Evolutionary conservation across 2,329 filamentous ascomycete species (phyloP).

Genomic region (Venturiaceae sp.): DNA sequence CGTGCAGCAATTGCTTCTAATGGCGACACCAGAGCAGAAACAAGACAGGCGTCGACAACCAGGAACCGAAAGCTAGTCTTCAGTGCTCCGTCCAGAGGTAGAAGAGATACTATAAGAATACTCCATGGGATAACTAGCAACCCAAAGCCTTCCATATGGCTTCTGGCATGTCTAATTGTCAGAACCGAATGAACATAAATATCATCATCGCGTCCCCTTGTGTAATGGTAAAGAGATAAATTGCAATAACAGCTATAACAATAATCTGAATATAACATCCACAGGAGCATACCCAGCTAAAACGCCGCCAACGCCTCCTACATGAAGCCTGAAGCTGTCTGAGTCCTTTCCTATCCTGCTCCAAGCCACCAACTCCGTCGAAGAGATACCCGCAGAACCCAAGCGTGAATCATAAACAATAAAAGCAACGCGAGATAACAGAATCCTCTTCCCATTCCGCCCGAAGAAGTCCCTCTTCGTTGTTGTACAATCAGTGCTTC

Average conservation of each 20-base stretch:
- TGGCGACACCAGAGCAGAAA: no score
- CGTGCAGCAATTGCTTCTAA: no score
- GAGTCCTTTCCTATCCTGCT: background rate
- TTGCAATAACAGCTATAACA: background rate
- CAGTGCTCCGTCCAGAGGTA: no score
- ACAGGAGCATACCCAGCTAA: background rate
- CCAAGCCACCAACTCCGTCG: background rate
- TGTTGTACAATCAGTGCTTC: conserved; percentile 22
- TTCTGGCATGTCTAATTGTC: no score
- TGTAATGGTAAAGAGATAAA: no score
- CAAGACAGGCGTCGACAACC: no score
- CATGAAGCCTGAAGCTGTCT: background rate
- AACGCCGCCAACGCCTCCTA: background rate
- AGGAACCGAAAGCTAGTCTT: no score
- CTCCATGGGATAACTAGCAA: no score
- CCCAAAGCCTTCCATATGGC: no score
- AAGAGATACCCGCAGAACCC: background rate
- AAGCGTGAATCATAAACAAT: background rate
- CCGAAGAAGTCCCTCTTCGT: background rate
- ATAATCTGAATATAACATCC: background rate
- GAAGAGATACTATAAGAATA: no score
- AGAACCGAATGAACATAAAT: no score
- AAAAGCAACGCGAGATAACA: background rate
- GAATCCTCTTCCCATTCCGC: background rate
- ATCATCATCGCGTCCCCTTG: no score